Evolutionary conservation across 257 asterid species (phyloP), one percentile per base, ranked within the genome.

Genomic region (Ocimum tenuiflorum): DNA sequence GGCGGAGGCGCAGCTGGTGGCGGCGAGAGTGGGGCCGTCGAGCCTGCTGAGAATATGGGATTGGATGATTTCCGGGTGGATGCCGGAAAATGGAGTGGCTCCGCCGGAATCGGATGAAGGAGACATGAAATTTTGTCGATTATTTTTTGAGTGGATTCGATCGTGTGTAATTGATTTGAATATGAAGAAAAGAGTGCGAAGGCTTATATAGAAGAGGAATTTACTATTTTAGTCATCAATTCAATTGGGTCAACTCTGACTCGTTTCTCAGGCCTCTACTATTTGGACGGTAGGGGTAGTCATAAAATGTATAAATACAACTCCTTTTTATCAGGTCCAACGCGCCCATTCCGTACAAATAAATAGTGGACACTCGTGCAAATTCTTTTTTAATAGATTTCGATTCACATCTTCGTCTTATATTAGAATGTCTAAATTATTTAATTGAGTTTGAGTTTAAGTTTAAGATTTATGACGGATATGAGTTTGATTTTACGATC

Each of bases 1-100:
- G 0, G 80, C 48, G 55, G 89, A 81, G 17, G 85, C 73, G 49
- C 77, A 80, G 77, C 77, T 69, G 41, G 92, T 39, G 54, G 91
- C 68, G 74, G 89, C 85, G 12, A 91, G 97, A 4, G 89, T 72
- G 29, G 77, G 78, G 54, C 92, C 95, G 70, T 91, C 97, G 29
- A 91, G 87, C 51, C 80, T 76, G 41, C 77, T 83, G 23, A 91
- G 62, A 46, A 91, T 83, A 56, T 87, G 83, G 3, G 87, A 76
- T 61, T 73, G 88, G 5, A 89, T 77, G 12, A 87, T 69, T 54
- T 87, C 90, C 0, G 85, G 78, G 46, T 85, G 95, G 63, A 90
- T 58, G 54, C 83, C 73, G 29, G 85, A 47, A 67, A 72, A 35
- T 48, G 78, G 60, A 18, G 31, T 50, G 36, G 63, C 80, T 20